phyloP scores from a whole-genome alignment of 345 rosid genomes.

The Dipteronia dyeriana region DNA sequence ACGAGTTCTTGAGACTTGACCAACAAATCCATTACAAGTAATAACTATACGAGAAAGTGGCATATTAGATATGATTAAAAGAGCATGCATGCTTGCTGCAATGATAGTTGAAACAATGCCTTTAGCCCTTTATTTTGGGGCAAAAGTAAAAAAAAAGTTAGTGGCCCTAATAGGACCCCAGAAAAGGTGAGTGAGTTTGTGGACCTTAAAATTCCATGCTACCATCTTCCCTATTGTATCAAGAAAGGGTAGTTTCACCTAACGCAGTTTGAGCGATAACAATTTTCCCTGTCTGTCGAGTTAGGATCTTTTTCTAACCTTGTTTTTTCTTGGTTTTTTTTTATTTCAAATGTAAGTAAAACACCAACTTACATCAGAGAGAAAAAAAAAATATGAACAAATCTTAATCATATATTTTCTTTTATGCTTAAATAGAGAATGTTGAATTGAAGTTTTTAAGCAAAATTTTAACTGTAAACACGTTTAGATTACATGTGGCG shows the following conservation, averaged over 20 bases:
- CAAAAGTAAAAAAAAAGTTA: not conserved
- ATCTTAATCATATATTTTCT: too few species aligned
- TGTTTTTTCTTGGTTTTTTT: too few species aligned
- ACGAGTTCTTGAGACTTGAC: not conserved
- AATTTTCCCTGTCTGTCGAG: not conserved
- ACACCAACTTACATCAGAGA: too few species aligned
- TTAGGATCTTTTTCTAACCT: too few species aligned
- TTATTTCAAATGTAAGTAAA: too few species aligned
- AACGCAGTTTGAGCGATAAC: conserved; percentile 10
- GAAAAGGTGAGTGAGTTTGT: not conserved
- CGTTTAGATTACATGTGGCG: too few species aligned
- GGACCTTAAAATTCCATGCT: not conserved
- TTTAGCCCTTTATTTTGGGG: not conserved
- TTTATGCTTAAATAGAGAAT: too few species aligned
- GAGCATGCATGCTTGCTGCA: not conserved
- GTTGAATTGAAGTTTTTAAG: too few species aligned
- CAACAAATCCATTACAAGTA: not conserved
- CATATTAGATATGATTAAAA: not conserved
- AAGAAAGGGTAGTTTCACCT: conserved; percentile 24
- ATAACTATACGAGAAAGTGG: not conserved
- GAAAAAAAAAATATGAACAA: too few species aligned
- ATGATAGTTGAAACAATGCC: not conserved
- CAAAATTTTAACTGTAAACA: too few species aligned
- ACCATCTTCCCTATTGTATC: not conserved
- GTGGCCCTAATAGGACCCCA: not conserved